Conservation (phyloP, 257 asterid species). For the Rhazya stricta region DNA sequence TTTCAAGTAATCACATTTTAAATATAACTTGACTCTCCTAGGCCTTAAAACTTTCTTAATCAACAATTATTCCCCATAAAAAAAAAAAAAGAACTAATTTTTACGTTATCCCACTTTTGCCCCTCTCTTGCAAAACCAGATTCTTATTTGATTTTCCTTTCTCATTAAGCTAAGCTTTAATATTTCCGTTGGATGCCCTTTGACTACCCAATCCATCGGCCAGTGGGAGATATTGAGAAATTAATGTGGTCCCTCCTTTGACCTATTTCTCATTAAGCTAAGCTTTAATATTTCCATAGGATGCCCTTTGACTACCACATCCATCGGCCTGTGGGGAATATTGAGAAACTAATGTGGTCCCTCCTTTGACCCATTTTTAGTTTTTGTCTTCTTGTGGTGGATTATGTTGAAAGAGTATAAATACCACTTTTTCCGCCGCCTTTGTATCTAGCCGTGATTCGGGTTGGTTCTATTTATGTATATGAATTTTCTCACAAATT, state of each 20-base stretch:
- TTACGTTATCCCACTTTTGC: background rate
- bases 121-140: background rate
- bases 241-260: background rate
- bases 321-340: conserved; percentile 3
- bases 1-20: too few relatives aligned
- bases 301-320: conserved; percentile 11
- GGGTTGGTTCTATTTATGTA: conserved; percentile 20
- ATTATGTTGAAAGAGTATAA: conserved; percentile 5
- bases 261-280: too few relatives aligned
- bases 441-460: conserved; percentile 27
- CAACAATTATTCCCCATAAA: too few relatives aligned
- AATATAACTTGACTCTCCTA: too few relatives aligned
- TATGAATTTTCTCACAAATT: too few relatives aligned
- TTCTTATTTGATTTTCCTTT: too few relatives aligned
- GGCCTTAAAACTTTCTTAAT: too few relatives aligned
- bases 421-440: conserved; percentile 6
- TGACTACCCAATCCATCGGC: conserved; percentile 11
- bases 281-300: too few relatives aligned
- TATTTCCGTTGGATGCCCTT: background rate
- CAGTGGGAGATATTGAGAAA: background rate
- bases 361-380: too few relatives aligned
- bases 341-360: background rate
- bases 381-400: too few relatives aligned
- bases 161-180: too few relatives aligned
- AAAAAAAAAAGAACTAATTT: too few relatives aligned